Evolutionary conservation across 306 rosid species (phyloP).

Genomic region (Psophocarpus tetragonolobus): DNA sequence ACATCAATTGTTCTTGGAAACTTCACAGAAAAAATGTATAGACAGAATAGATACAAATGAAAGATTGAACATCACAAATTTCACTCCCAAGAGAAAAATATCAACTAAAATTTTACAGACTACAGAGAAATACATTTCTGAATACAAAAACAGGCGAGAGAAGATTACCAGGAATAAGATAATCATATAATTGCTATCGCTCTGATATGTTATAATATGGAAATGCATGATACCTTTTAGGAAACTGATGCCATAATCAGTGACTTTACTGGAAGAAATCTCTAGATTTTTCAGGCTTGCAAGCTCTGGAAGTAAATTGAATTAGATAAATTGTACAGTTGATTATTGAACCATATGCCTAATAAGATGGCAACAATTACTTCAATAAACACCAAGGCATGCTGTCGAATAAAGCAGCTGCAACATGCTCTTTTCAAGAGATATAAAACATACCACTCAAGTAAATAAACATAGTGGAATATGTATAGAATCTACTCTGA

Average conservation of each 20-base stretch:
- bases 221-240: conserved; percentile 58
- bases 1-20: conserved; percentile 6
- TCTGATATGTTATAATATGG: conserved; percentile 5
- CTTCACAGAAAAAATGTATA: background rate
- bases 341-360: conserved; percentile 18
- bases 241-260: conserved; percentile 73
- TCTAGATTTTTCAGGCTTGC: conserved; percentile 68
- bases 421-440: background rate
- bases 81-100: conserved; percentile 13
- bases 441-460: background rate
- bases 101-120: background rate
- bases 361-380: conserved; percentile 16
- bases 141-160: background rate
- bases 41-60: background rate
- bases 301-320: conserved; percentile 66
- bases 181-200: conserved; percentile 16
- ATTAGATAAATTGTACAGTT: conserved; percentile 23
- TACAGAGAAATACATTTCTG: background rate
- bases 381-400: conserved; percentile 15
- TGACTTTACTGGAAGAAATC: conserved; percentile 82
- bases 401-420: conserved; percentile 6
- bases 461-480: conserved; percentile 1
- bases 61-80: conserved; percentile 18
- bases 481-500: conserved; percentile 8
- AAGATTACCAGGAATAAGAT: conserved; percentile 2